These are phyloP conservation scores for Dentipellis fragilis DNA, from an alignment of 768 basidiomycete species.

Conservation along the genomic window DNA sequence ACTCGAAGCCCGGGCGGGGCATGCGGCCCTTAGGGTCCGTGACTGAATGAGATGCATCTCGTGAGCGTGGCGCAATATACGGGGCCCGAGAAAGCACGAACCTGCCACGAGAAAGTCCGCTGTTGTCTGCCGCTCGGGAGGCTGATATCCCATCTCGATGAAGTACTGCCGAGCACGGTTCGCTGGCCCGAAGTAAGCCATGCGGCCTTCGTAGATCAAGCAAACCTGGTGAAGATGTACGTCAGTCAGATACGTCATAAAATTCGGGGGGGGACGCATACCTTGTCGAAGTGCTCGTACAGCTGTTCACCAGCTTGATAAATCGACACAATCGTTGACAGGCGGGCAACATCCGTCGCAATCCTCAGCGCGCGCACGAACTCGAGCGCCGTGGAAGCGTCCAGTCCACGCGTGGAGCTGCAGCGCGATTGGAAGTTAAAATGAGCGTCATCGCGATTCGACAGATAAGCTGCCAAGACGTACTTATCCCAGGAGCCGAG, in stretches of 20 bases:
- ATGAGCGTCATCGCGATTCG: no score
- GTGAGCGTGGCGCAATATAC: no score
- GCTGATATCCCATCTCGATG: slow-evolving; percentile 50
- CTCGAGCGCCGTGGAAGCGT: slow-evolving; percentile 49
- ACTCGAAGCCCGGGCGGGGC: slow-evolving; percentile 29
- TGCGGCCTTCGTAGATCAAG: slow-evolving; percentile 62
- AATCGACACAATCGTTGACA: slow-evolving; percentile 62
- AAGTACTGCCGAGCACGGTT: slow-evolving; percentile 61
- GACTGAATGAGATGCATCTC: no score
- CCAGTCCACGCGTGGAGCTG: slow-evolving; percentile 41
- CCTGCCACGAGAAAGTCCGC: slow-evolving; percentile 47
- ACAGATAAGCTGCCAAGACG: no score
- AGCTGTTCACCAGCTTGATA: slow-evolving; percentile 74
- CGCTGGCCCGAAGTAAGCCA: slow-evolving; percentile 68
- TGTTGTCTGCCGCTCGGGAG: neutral
- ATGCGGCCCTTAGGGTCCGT: slow-evolving; percentile 54
- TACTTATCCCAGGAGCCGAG: slow-evolving; percentile 79
- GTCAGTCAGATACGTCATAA: no score
- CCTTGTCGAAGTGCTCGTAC: slow-evolving; percentile 65
- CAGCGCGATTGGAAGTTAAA: no score
- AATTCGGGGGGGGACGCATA: slow-evolving; percentile 22
- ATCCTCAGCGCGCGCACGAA: slow-evolving; percentile 50
- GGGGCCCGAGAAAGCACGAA: no score
- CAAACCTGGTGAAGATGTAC: slow-evolving; percentile 48
- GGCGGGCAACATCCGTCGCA: slow-evolving; percentile 34